A percentile compares a stretch with the other conserved stretches of the same genome.
phyloP scores from a whole-genome alignment of 345 rosid species.

The Moricandia moricandioides region DNA sequence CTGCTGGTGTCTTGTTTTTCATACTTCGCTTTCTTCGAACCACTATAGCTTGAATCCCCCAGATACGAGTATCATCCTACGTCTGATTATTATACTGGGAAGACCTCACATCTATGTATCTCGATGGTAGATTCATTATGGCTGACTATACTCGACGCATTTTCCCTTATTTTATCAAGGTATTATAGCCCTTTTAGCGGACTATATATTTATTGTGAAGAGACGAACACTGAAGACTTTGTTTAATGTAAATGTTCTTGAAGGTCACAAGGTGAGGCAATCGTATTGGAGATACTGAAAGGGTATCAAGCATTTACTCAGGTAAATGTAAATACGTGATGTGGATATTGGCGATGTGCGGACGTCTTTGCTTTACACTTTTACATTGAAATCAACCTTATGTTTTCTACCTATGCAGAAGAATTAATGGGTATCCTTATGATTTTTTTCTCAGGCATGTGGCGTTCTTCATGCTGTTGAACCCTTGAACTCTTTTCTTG shows the following conservation, averaged over 20 bases:
- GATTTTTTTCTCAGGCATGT: slow-evolving; percentile 67
- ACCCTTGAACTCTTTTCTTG: slow-evolving; percentile 93
- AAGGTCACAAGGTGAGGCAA: slow-evolving; percentile 99
- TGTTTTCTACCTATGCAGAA: slow-evolving; percentile 20
- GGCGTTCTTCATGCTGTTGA: slow-evolving; percentile 96
- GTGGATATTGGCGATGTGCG: slow-evolving; percentile 11
- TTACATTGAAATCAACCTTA: slow-evolving; percentile 6
- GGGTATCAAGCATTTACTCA: slow-evolving; percentile 99
- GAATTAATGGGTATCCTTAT: slow-evolving; percentile 3
- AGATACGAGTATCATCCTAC: slow-evolving; percentile 67
- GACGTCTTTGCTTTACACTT: slow-evolving; percentile 7
- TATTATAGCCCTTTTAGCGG: slow-evolving; percentile 35
- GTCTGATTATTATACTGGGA: slow-evolving; percentile 49
- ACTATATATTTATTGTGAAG: slow-evolving; percentile 16
- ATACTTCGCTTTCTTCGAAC: slow-evolving; percentile 29
- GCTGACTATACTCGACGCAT: slow-evolving; percentile 95
- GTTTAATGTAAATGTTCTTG: slow-evolving; percentile 42
- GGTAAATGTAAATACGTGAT: slow-evolving; percentile 46
- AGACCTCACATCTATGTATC: slow-evolving; percentile 73
- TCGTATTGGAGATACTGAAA: slow-evolving; percentile 90
- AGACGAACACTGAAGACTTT: not conserved
- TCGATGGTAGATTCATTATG: slow-evolving; percentile 96
- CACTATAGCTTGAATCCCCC: slow-evolving; percentile 83
- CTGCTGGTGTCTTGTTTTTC: slow-evolving; percentile 13
- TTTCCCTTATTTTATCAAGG: slow-evolving; percentile 93